These are phyloP conservation scores for Gaeumannomyces sp. DNA, from an alignment of 2,329 filamentous ascomycete genomes.

Conservation along the genomic window DNA sequence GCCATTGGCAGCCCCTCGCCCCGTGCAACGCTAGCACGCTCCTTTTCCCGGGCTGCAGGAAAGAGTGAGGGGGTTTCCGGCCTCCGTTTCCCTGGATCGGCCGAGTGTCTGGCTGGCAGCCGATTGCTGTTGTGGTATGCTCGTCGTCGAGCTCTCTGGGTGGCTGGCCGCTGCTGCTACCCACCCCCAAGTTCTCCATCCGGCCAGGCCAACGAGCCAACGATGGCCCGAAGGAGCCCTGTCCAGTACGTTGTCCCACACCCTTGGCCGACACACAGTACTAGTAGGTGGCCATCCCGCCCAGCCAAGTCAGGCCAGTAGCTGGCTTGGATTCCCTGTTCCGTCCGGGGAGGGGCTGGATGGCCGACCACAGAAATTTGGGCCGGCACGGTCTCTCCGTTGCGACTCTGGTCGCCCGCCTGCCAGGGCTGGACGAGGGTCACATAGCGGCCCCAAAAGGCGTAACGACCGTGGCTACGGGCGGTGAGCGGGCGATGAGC, in stretches of 20 bases:
- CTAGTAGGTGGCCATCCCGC: background rate
- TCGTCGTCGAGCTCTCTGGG: background rate
- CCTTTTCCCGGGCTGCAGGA: background rate
- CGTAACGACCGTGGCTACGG: background rate
- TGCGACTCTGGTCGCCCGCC: background rate
- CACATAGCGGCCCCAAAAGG: background rate
- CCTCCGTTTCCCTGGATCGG: background rate
- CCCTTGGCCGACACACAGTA: background rate
- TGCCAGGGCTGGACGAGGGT: background rate
- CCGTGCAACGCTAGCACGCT: conserved; percentile 1
- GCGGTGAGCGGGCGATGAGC: background rate
- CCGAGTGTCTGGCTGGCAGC: background rate
- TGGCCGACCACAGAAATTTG: background rate
- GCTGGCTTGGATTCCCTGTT: background rate
- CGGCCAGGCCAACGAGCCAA: background rate
- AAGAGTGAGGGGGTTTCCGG: background rate
- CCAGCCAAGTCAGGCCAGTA: background rate
- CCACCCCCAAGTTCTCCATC: background rate
- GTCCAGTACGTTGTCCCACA: background rate
- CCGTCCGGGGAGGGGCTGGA: background rate
- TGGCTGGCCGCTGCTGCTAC: background rate
- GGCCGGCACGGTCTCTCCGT: background rate
- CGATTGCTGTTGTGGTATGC: background rate
- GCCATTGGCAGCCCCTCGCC: background rate
- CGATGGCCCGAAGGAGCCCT: background rate